A percentile compares a stretch with the other conserved stretches of the same genome.
Evolutionary conservation across 163 green algal species (phyloP).

Genomic region (Volvox carteri): DNA sequence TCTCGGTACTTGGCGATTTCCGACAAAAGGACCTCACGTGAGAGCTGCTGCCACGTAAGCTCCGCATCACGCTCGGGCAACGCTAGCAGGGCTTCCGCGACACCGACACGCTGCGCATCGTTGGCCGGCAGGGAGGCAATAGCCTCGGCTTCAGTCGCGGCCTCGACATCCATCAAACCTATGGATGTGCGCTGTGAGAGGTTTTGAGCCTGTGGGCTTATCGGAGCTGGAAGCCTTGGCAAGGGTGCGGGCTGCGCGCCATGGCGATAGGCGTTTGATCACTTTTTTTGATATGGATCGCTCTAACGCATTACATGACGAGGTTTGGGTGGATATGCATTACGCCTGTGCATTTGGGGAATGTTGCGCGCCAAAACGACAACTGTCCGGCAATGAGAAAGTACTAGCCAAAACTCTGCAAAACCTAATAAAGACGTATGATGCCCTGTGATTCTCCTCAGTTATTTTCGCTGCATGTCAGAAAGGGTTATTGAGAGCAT

Average conservation of each 20-base stretch:
- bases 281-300: too few species aligned
- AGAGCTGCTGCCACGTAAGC: constrained; percentile 15
- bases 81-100: constrained; percentile 11
- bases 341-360: too few species aligned
- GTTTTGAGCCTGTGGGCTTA: background rate
- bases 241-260: background rate
- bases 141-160: background rate
- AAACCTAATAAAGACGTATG: too few species aligned
- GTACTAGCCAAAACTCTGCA: background rate
- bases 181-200: background rate
- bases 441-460: too few species aligned
- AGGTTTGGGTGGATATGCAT: too few species aligned
- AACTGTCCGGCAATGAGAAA: background rate
- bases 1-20: constrained; percentile 24
- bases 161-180: background rate
- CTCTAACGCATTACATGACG: too few species aligned
- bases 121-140: background rate
- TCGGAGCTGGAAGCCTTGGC: background rate
- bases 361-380: constrained; percentile 9
- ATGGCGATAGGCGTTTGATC: too few species aligned
- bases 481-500: too few species aligned
- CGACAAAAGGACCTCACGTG: background rate
- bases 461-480: too few species aligned
- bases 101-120: background rate
- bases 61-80: constrained; percentile 23